Conservation (phyloP, 495 filamentous ascomycete species). For the Cladorrhinum samala region DNA sequence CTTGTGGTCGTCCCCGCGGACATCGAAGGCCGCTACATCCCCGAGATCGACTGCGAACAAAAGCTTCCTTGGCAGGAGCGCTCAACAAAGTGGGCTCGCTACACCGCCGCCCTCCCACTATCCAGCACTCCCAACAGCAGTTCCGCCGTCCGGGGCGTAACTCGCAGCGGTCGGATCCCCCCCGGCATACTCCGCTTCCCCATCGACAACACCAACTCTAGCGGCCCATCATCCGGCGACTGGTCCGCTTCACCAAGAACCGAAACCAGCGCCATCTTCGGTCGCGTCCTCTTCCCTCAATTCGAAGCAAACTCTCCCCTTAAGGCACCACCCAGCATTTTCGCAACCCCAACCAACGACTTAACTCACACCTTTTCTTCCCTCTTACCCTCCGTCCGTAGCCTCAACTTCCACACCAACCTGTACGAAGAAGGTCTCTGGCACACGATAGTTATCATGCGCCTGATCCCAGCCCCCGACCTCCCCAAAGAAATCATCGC, state of each 20-base stretch:
- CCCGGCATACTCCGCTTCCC: conserved; percentile 9
- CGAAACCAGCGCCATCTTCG: conserved; percentile 35
- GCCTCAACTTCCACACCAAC: conserved; percentile 17
- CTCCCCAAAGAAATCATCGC: neutral
- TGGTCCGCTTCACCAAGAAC: conserved; percentile 26
- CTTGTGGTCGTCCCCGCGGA: conserved; percentile 7
- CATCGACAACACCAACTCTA: neutral
- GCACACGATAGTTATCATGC: conserved; percentile 22
- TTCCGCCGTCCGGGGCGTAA: neutral
- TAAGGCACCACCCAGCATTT: conserved; percentile 19
- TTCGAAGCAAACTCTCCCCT: conserved; percentile 10
- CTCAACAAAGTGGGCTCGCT: conserved; percentile 36
- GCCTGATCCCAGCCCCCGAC: conserved; percentile 24
- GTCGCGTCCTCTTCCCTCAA: conserved; percentile 32
- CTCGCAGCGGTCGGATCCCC: conserved; percentile 6
- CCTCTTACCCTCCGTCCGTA: conserved; percentile 17
- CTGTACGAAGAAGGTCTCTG: conserved; percentile 17
- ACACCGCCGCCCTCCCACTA: conserved; percentile 11
- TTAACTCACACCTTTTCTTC: conserved; percentile 18
- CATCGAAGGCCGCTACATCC: conserved; percentile 21
- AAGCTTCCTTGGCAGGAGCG: conserved; percentile 42
- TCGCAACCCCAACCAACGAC: neutral
- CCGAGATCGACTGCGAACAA: conserved; percentile 14
- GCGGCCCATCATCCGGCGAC: neutral
- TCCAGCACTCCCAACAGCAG: conserved; percentile 1